Base-by-base conservation (phyloP, 306 rosid genomes). In the Prunus kanzakura region DNA sequence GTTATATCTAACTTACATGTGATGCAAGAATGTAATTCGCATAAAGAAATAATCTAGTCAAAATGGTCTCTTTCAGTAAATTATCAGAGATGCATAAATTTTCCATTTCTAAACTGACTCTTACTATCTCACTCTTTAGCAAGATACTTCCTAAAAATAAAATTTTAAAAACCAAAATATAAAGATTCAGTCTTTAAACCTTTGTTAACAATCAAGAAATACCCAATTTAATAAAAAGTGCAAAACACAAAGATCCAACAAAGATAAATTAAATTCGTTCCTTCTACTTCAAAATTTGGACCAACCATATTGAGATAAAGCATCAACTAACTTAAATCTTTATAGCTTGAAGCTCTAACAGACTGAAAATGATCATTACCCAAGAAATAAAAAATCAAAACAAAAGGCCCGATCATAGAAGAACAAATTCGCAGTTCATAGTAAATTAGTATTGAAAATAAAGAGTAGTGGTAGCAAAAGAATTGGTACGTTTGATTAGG, bases 351-450 rank as follows among this genome's bases (percentile, higher is more conserved):
- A 12, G 14, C 72, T 73, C 65, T 32, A 64, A 69, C 51, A 20
- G 25, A 30, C 58, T 69, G 75, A 61, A 52, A 69, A 71, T 6
- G 0, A 32, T 8, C 5, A 56, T 20, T 1, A 38, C 60, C 61
- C 61, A 70, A 58, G 27, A 38, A n/a, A 38, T 16, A 57, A 23
- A 5, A 75, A 54, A 47, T 43, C 30, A 64, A 46, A 43, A 81
- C 2, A 63, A 65, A 43, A 68, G 80, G 4, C 20, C 27, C 72
- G 83, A 85, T 79, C 80, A 35, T 56, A 58, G 56, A 76, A 81
- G 67, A 79, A 67, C 23, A 47, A 27, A 74, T 43, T 68, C 35
- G 15, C 73, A 65, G 71, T 22, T 65, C 62, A 71, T 25, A 62
- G 38, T 51, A 23, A 74, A 62, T 14, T 51, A 18, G 25, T 11